Evolutionary conservation across 2,329 filamentous ascomycete species (phyloP).

Genomic region (Shiraia sp.): DNA sequence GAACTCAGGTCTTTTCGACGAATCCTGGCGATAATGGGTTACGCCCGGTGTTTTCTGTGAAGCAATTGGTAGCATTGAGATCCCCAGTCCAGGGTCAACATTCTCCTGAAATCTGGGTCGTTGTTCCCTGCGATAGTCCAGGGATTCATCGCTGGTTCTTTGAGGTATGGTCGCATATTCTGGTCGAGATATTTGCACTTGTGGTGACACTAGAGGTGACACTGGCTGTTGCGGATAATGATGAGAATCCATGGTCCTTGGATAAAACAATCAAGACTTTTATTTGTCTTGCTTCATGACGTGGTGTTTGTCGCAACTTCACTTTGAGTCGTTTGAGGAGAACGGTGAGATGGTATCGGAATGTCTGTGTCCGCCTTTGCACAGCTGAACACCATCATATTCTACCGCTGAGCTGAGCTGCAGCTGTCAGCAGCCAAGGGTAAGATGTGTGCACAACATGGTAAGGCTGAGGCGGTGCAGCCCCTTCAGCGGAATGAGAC

Average conservation of each 20-base stretch:
- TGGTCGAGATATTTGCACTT: constrained; percentile 17
- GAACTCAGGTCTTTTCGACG: constrained; percentile 16
- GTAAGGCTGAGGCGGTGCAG: constrained; percentile 16
- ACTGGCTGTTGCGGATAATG: constrained; percentile 7
- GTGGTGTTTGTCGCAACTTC: constrained; percentile 2
- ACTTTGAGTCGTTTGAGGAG: constrained; percentile 2
- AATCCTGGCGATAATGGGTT: constrained; percentile 19
- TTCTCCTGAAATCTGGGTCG: constrained; percentile 21
- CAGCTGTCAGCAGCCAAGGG: constrained; percentile 16
- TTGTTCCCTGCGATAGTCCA: constrained; percentile 10
- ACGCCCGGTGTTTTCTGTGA: constrained; percentile 27
- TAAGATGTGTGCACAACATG: constrained; percentile 2
- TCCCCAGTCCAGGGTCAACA: constrained; percentile 28
- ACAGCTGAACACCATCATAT: constrained; percentile 13
- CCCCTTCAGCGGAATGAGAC: constrained; percentile 5
- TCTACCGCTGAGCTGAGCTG: constrained; percentile 16
- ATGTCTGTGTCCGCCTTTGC: not conserved
- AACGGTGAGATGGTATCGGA: constrained; percentile 2
- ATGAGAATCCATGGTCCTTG: constrained; percentile 10
- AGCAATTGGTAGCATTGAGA: constrained; percentile 28
- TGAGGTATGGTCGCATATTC: constrained; percentile 19
- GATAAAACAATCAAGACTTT: not conserved
- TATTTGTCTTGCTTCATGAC: not conserved
- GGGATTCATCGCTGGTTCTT: constrained; percentile 21
- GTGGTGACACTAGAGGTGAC: constrained; percentile 21